Percentiles rank a stretch among this genome's conserved stretches.
phyloP scores from a whole-genome alignment of 2,329 filamentous ascomycete genomes.

The Cladosporium oxysporum region DNA sequence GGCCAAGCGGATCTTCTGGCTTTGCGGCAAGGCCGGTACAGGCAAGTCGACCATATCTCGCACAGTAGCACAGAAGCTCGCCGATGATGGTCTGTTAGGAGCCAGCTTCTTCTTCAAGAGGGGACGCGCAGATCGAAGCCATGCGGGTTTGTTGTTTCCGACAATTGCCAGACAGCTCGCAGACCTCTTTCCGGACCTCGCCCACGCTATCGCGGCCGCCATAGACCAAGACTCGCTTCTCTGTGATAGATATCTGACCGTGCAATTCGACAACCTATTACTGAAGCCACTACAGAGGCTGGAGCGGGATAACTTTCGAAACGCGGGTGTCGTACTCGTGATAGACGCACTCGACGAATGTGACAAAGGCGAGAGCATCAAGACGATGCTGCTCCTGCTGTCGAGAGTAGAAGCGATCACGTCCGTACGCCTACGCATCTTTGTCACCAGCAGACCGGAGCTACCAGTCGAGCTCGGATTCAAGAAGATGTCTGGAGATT shows the following conservation, averaged over 20 bases:
- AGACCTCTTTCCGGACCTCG: conserved; percentile 4
- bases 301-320: no score
- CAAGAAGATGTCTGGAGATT: conserved; percentile 9
- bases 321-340: no score
- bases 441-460: conserved; percentile 32
- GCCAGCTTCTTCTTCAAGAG: conserved; percentile 31
- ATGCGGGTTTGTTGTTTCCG: conserved; percentile 21
- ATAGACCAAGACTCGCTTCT: neutral
- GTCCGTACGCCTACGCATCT: conserved; percentile 24
- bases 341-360: conserved; percentile 40
- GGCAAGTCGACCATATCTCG: conserved; percentile 40
- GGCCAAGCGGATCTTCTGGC: conserved; percentile 33
- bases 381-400: conserved; percentile 24
- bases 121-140: conserved; percentile 21
- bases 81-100: conserved; percentile 18
- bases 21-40: conserved; percentile 37
- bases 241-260: neutral
- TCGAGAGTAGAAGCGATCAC: conserved; percentile 18
- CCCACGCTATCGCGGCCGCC: neutral
- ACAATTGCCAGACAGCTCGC: conserved; percentile 24
- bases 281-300: no score
- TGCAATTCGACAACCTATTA: conserved; percentile 25
- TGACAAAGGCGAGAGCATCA: conserved; percentile 21
- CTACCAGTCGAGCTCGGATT: conserved; percentile 27
- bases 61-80: conserved; percentile 30